Percentiles rank a stretch among this genome's conserved stretches.
These are phyloP conservation scores for Boletus vermiculosoides DNA, from an alignment of 768 basidiomycete genomes.

Conservation along the genomic window DNA sequence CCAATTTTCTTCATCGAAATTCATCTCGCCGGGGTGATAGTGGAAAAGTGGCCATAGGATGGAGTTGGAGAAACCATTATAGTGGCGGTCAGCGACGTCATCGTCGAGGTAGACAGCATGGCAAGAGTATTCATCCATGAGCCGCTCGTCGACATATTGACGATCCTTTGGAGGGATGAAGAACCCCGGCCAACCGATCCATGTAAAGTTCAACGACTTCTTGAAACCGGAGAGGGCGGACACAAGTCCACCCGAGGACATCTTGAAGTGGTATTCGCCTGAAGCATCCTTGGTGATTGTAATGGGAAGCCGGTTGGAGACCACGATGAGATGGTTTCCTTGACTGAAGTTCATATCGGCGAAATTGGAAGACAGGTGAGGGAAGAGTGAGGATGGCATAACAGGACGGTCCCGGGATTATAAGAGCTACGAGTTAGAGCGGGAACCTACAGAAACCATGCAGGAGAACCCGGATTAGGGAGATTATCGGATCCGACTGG, in stretches of 20 bases:
- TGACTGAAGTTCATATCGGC: conserved; percentile 47
- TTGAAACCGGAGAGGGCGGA: conserved; percentile 97
- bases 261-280: conserved; percentile 97
- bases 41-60: conserved; percentile 99
- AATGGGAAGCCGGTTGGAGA: conserved; percentile 92
- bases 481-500: conserved; percentile 34
- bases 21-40: conserved; percentile 99
- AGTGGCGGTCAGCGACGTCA: conserved; percentile 97
- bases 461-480: conserved; percentile 28
- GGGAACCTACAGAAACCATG: conserved; percentile 20
- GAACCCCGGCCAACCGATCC: conserved; percentile 96
- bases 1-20: conserved; percentile 99
- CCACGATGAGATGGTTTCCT: conserved; percentile 83
- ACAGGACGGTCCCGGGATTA: conserved; percentile 16
- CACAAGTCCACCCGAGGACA: conserved; percentile 98
- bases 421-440: conserved; percentile 27
- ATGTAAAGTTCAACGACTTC: conserved; percentile 96
- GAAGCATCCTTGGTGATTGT: conserved; percentile 91
- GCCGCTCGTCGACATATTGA: conserved; percentile 84
- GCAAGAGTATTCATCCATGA: conserved; percentile 94
- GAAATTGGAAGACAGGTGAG: conserved; percentile 23
- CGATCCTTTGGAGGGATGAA: conserved; percentile 93
- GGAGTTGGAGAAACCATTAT: conserved; percentile 98
- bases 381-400: conserved; percentile 31
- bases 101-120: conserved; percentile 98